Evolutionary conservation across 1,284 basidiomycete species (phyloP).

Genomic region (Cryptococcus jaspeensis): DNA sequence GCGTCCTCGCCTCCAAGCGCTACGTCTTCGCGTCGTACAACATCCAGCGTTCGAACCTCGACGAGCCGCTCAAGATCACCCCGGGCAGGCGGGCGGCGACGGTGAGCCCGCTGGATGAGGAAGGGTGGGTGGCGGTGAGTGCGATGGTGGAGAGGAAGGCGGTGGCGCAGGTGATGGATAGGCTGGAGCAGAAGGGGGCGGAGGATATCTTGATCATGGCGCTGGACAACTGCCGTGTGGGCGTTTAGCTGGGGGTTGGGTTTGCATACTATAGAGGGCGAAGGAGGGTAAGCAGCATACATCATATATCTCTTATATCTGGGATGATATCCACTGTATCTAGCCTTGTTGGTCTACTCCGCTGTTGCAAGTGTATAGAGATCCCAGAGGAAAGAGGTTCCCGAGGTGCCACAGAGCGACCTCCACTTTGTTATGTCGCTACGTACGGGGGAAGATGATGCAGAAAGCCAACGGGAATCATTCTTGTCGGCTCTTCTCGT

Average conservation of each 20-base stretch:
- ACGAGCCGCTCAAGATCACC: constrained; percentile 69
- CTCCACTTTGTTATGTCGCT: too few relatives aligned
- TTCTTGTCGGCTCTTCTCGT: too few relatives aligned
- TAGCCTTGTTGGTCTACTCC: too few relatives aligned
- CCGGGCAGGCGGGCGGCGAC: constrained; percentile 90
- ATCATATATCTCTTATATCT: too few relatives aligned
- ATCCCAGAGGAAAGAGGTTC: too few relatives aligned
- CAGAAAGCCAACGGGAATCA: too few relatives aligned
- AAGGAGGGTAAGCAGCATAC: background rate
- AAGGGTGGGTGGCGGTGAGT: constrained; percentile 87
- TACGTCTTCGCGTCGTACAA: constrained; percentile 95
- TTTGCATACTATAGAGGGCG: background rate
- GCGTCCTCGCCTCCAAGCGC: constrained; percentile 84
- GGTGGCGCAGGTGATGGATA: constrained; percentile 88
- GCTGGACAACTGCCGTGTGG: constrained; percentile 92
- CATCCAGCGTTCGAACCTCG: constrained; percentile 64
- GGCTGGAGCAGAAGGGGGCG: constrained; percentile 76
- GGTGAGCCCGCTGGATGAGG: constrained; percentile 74
- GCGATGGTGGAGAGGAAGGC: constrained; percentile 86
- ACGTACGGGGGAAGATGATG: too few relatives aligned
- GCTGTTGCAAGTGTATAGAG: too few relatives aligned
- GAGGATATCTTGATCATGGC: constrained; percentile 87
- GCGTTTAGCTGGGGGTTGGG: constrained; percentile 44
- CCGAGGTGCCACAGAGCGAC: too few relatives aligned
- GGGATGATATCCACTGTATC: too few relatives aligned